Conservation (phyloP, 495 filamentous ascomycete genomes). For the Penicillium nucicola region DNA sequence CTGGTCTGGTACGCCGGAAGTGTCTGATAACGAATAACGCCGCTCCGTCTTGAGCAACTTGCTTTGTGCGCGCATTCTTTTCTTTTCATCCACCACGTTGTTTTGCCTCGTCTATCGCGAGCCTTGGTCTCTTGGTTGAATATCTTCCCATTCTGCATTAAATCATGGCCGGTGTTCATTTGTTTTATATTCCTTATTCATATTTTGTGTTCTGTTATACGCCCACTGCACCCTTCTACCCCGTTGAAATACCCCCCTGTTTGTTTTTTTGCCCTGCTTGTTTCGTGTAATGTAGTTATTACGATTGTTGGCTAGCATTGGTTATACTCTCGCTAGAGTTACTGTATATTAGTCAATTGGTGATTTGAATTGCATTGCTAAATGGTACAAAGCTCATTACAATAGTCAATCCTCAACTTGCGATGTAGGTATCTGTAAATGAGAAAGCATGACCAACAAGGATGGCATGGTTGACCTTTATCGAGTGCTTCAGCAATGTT, state of each 20-base stretch:
- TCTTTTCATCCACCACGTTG: slow-evolving; percentile 8
- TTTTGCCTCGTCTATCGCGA: slow-evolving; percentile 9
- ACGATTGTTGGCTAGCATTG: slow-evolving; percentile 11
- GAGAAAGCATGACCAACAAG: too few species aligned
- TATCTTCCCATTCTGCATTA: slow-evolving; percentile 24
- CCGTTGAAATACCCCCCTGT: slow-evolving; percentile 22
- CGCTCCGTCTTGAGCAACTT: slow-evolving; percentile 5
- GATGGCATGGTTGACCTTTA: too few species aligned
- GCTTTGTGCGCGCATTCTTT: slow-evolving; percentile 5
- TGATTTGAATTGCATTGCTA: not conserved
- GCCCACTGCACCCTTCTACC: not conserved
- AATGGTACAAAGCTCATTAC: too few species aligned
- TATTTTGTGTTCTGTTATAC: not conserved
- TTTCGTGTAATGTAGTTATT: slow-evolving; percentile 20
- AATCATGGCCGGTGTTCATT: slow-evolving; percentile 30
- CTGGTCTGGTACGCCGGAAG: slow-evolving; percentile 28
- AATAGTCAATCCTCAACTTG: too few species aligned
- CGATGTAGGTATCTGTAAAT: too few species aligned
- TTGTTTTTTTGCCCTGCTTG: slow-evolving; percentile 13
- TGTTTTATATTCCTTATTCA: slow-evolving; percentile 5
- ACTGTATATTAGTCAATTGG: slow-evolving; percentile 35
- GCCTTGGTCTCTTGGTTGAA: slow-evolving; percentile 5
- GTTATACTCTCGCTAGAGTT: slow-evolving; percentile 29
- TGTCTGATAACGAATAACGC: slow-evolving; percentile 36
- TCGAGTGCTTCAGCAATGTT: too few species aligned